Percentiles rank a stretch among this genome's conserved stretches.
Evolutionary conservation across 495 filamentous ascomycete species (phyloP).

Genomic region (Annulohypoxylon nitens): DNA sequence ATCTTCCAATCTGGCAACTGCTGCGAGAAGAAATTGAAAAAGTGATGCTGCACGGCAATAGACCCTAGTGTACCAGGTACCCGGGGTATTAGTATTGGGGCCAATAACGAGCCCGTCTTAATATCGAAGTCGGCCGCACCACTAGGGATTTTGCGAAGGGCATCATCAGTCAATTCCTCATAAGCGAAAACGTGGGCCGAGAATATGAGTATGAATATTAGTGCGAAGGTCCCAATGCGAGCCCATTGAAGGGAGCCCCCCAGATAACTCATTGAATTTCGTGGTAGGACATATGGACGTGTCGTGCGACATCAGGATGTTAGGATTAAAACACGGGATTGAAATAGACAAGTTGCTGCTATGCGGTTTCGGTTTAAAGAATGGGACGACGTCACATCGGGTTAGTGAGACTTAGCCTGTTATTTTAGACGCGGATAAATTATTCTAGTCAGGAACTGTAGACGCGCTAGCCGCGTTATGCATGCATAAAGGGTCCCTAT

Average conservation of each 20-base stretch:
- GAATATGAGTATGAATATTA: constrained; percentile 42
- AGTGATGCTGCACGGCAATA: constrained; percentile 76
- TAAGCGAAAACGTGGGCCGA: constrained; percentile 65
- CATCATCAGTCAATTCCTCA: constrained; percentile 76
- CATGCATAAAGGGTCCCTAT: constrained; percentile 3
- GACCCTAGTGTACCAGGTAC: constrained; percentile 85
- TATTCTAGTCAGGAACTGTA: not conserved
- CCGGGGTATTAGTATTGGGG: constrained; percentile 84
- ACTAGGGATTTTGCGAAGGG: constrained; percentile 72
- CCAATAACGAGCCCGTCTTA: constrained; percentile 71
- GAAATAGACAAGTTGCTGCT: not conserved
- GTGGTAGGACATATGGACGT: constrained; percentile 13
- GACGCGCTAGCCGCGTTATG: constrained; percentile 4
- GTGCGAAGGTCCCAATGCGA: constrained; percentile 30
- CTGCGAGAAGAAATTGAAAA: constrained; percentile 78
- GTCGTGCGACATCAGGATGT: constrained; percentile 23
- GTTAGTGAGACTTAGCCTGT: constrained; percentile 5
- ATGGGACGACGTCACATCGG: constrained; percentile 2
- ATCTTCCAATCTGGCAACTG: constrained; percentile 81
- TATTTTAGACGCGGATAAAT: constrained; percentile 5
- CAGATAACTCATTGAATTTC: constrained; percentile 31
- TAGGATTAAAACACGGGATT: constrained; percentile 8
- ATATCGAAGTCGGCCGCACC: constrained; percentile 81
- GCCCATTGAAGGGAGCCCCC: constrained; percentile 33
- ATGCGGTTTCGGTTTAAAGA: not conserved